phyloP scores from a whole-genome alignment of 106 monocot genomes.

The Dioscorea dumetorum region DNA sequence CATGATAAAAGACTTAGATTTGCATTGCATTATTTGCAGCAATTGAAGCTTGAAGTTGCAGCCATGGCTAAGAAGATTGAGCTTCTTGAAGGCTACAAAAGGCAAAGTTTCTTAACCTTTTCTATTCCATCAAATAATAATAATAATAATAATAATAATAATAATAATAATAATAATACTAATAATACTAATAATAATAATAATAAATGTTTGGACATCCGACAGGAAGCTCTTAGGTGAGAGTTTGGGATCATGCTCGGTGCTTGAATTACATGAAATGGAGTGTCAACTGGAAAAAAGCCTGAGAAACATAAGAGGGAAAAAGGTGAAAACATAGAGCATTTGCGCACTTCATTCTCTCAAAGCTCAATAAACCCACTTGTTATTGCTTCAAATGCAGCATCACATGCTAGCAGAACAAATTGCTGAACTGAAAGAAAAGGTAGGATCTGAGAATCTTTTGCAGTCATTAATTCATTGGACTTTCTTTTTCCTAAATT shows the following conservation, averaged over 20 bases:
- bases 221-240: conserved; percentile 29
- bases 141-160: too few relatives aligned
- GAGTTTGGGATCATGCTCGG: conserved; percentile 13
- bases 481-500: neutral
- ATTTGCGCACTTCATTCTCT: neutral
- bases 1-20: neutral
- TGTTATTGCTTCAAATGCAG: neutral
- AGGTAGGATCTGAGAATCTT: neutral
- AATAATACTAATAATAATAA: neutral
- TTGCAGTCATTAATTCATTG: neutral
- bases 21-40: conserved; percentile 2
- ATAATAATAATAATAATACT: too few relatives aligned
- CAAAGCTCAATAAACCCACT: neutral
- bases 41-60: conserved; percentile 13
- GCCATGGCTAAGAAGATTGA: conserved; percentile 18
- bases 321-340: conserved; percentile 13
- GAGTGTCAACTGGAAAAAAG: conserved; percentile 23
- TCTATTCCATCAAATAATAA: neutral
- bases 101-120: neutral
- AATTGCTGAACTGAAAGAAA: conserved; percentile 13
- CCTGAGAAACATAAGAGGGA: conserved; percentile 17
- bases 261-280: conserved; percentile 16
- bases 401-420: conserved; percentile 6
- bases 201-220: neutral
- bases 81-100: conserved; percentile 10